phyloP scores from a whole-genome alignment of 2,329 filamentous ascomycete genomes.

The Colletotrichum shisoi region DNA sequence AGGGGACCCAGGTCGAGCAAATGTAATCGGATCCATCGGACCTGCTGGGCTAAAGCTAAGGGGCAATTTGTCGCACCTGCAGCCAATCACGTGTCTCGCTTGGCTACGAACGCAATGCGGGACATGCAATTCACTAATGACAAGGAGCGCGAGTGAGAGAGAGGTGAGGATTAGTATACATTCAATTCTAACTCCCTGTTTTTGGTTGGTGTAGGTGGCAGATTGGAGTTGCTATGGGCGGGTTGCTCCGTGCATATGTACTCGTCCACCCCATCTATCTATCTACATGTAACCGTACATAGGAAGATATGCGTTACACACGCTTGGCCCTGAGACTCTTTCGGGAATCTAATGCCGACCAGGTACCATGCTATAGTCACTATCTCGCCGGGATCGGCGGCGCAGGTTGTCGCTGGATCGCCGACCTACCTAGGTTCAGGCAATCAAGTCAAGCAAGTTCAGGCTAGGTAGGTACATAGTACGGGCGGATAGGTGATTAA shows the following conservation, averaged over 20 bases:
- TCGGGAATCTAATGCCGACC: not conserved
- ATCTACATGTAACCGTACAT: too few relatives aligned
- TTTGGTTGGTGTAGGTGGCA: too few relatives aligned
- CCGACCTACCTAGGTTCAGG: not conserved
- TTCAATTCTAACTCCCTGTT: too few relatives aligned
- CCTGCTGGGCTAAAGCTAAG: conserved; percentile 19
- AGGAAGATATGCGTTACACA: not conserved
- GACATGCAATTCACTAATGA: not conserved
- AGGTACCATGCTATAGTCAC: too few relatives aligned
- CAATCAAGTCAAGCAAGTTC: not conserved
- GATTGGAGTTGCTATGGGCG: not conserved
- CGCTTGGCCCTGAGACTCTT: not conserved
- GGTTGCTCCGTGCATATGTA: not conserved
- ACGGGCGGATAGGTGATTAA: too few relatives aligned
- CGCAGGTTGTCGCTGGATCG: not conserved
- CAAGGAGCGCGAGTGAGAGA: not conserved
- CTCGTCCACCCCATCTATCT: not conserved
- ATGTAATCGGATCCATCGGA: conserved; percentile 17
- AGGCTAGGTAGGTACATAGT: not conserved
- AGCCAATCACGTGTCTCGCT: conserved; percentile 24
- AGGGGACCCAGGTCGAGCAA: not conserved
- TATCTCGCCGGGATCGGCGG: too few relatives aligned
- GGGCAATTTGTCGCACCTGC: conserved; percentile 21
- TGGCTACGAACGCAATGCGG: not conserved
- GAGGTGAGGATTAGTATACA: too few relatives aligned